phyloP scores from a whole-genome alignment of 768 basidiomycete species.

The Kwoniella dejecticola region DNA sequence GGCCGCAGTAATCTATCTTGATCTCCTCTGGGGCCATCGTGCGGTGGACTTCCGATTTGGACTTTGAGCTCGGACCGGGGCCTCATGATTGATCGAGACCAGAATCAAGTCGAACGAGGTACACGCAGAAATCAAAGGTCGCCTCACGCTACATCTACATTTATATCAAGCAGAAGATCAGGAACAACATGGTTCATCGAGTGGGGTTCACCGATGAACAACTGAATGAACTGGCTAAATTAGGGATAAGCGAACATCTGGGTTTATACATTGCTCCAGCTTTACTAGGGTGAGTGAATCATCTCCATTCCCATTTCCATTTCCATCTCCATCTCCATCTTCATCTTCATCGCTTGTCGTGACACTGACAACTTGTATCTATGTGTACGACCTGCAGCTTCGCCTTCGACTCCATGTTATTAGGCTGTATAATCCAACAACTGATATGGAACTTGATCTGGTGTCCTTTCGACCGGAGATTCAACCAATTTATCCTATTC shows the following conservation, averaged over 20 bases:
- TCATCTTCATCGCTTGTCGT: too few species aligned
- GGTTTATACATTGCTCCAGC: slow-evolving; percentile 16
- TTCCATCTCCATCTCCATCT: too few species aligned
- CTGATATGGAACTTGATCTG: slow-evolving; percentile 5
- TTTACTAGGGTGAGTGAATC: slow-evolving; percentile 11
- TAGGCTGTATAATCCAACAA: slow-evolving; percentile 14
- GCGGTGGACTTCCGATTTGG: too few species aligned
- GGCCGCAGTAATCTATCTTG: too few species aligned
- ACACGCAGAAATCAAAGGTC: too few species aligned
- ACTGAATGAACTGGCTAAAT: neutral
- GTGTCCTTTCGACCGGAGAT: slow-evolving; percentile 8
- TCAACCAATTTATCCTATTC: slow-evolving; percentile 15
- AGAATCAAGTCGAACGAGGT: too few species aligned
- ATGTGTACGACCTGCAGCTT: neutral
- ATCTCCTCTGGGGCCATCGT: too few species aligned
- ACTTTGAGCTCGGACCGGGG: too few species aligned
- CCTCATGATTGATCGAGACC: too few species aligned
- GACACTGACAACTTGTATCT: neutral
- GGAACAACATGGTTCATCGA: neutral
- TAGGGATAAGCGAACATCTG: neutral
- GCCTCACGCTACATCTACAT: too few species aligned
- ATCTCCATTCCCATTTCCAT: neutral
- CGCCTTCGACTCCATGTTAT: slow-evolving; percentile 15
- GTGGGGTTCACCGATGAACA: neutral
- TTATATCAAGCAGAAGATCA: too few species aligned